Evolutionary conservation across 352 stramenopile genomes (phyloP), one percentile per base, ranked within the genome.

Genomic region (Globisporangium paddicum): DNA sequence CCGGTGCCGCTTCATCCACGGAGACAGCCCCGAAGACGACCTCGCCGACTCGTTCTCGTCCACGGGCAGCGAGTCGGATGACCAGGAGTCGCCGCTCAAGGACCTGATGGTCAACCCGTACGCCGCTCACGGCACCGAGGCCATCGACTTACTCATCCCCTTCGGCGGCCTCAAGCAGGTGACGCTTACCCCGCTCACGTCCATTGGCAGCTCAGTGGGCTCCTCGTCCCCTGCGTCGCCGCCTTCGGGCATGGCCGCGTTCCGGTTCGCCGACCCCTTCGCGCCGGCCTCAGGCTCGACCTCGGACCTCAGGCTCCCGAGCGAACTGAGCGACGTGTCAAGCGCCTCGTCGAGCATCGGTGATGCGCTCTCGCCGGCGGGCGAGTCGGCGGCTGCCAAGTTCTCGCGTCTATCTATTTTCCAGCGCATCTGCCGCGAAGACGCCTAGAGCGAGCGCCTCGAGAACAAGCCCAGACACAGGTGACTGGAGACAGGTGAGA

Each of bases 1-100:
- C 9, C 83, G 88, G 23, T 96, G 88, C 62, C 83, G 88, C 42
- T 96, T 96, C 63, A 95, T 96, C 44, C 88, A 96, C 71, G 68
- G 69, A 9, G 69, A 87, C 38, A 50, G 73, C 50, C 72, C 65
- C 3, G 70, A 80, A 9, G 68, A 77, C 40, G 71, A 73, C 47
- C 64, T 58, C 13, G 55, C 40, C 2, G 69, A 79, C 65, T 73
- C 70, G 52, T 57, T 83, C 49, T 82, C 76, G 21, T 87, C 75
- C 47, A 86, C 80, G 1, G 65, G 71, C 10, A 90, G 79, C 62
- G 82, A 90, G 61, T 83, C 76, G 18, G 80, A 92, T 56, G 82
- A 90, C 26, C 65, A 76, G 52, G 79, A 89, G 37, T 28, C 59
- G 2, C 62, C 66, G 21, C 66, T 62, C 18, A 82, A 82, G 60